Evolutionary conservation across 768 basidiomycete species (phyloP).

Genomic region (Serendipita vermifera): DNA sequence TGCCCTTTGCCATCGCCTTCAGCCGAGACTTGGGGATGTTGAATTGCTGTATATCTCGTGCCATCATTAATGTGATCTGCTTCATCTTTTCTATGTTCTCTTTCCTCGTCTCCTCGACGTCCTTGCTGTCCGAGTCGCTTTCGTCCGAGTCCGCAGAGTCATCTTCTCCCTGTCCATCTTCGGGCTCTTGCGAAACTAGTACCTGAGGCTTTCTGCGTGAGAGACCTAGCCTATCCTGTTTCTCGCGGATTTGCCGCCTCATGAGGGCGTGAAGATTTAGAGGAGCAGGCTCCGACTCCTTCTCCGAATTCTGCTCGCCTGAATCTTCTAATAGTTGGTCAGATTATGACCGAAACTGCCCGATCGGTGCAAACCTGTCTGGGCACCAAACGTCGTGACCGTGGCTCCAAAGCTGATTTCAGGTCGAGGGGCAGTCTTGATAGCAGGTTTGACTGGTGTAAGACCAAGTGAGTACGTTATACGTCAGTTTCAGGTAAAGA

Average conservation of each 20-base stretch:
- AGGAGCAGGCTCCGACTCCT: no score
- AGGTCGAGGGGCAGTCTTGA: neutral
- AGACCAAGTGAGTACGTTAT: neutral
- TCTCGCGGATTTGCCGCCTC: no score
- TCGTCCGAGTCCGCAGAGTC: no score
- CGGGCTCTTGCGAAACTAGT: no score
- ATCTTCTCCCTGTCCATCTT: no score
- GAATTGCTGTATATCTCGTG: neutral
- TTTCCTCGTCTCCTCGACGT: neutral
- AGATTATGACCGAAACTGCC: no score
- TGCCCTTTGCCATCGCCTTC: constrained; percentile 3
- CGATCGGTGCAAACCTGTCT: no score
- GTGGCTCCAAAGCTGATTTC: constrained; percentile 5
- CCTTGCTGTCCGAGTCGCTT: neutral
- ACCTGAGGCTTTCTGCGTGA: no score
- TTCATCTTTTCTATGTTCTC: constrained; percentile 3
- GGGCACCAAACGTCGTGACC: neutral
- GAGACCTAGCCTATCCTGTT: no score
- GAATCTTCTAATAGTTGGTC: no score
- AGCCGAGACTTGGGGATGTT: constrained; percentile 3
- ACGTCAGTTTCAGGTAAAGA: neutral
- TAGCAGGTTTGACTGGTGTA: neutral
- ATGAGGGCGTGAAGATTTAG: no score
- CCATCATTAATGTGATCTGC: neutral
- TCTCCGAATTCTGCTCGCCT: no score